Conservation (phyloP, 495 filamentous ascomycete species). For the Daldinia vernicosa region DNA sequence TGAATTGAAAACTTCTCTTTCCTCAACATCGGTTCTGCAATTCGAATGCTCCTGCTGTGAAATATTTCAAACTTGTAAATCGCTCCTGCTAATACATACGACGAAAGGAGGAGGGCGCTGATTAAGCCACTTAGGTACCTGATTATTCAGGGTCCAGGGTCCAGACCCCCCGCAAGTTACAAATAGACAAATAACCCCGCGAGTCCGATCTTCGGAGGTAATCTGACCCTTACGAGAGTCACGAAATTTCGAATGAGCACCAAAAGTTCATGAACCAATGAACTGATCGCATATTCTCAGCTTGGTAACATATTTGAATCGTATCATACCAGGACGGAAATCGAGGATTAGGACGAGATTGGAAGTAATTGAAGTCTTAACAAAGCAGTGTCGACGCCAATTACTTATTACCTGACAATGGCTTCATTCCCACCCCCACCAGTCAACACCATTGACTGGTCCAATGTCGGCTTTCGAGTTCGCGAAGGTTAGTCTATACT, state of each 20-base stretch:
- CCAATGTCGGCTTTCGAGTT: conserved; percentile 86
- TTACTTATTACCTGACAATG: conserved; percentile 43
- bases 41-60: neutral
- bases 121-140: conserved; percentile 27
- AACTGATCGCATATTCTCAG: conserved; percentile 27
- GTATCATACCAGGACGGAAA: neutral
- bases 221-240: conserved; percentile 1
- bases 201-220: conserved; percentile 40
- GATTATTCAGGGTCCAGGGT: conserved; percentile 3
- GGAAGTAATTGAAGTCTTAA: neutral
- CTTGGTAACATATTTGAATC: conserved; percentile 10
- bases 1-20: neutral
- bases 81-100: neutral
- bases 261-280: conserved; percentile 29
- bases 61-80: neutral
- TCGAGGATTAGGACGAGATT: neutral
- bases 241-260: conserved; percentile 27
- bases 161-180: conserved; percentile 3
- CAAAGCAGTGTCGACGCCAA: neutral
- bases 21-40: neutral
- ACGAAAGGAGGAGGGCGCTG: neutral
- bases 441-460: conserved; percentile 88
- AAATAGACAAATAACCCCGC: conserved; percentile 21
- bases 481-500: conserved; percentile 72
- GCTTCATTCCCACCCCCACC: conserved; percentile 81